Percentiles rank a stretch among this genome's conserved stretches.
Conservation (phyloP, 768 basidiomycete species). For the Kondoa malvinella region DNA sequence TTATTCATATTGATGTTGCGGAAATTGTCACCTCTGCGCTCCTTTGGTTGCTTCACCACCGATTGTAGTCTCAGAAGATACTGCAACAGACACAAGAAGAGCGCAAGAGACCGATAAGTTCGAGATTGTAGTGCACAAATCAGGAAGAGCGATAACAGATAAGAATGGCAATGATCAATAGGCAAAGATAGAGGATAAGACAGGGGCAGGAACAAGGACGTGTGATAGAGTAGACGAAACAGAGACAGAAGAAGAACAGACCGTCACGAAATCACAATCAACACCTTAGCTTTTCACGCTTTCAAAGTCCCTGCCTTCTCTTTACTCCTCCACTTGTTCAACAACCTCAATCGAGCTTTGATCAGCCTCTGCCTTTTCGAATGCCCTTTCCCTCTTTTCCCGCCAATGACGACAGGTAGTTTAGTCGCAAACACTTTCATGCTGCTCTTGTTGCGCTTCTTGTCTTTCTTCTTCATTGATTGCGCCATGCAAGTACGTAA, state of each 20-base stretch:
- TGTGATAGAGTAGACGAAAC: too few species aligned
- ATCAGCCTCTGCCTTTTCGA: not conserved
- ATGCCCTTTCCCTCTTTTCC: not conserved
- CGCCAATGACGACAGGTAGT: not conserved
- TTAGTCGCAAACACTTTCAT: not conserved
- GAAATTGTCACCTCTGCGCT: too few species aligned
- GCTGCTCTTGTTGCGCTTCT: not conserved
- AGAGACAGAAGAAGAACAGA: not conserved
- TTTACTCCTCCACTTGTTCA: not conserved
- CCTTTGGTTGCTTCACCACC: too few species aligned
- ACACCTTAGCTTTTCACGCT: not conserved
- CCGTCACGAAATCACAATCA: not conserved
- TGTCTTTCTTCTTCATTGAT: conserved; percentile 2
- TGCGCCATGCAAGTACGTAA: conserved; percentile 10
- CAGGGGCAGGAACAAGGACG: too few species aligned
- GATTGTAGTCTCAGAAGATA: too few species aligned
- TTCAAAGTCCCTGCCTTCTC: not conserved
- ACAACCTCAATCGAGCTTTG: not conserved
- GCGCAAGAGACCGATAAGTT: too few species aligned
- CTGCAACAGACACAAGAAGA: too few species aligned
- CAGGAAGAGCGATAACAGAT: too few species aligned
- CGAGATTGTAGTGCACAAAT: too few species aligned
- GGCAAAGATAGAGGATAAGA: too few species aligned
- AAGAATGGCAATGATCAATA: too few species aligned
- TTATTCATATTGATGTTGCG: too few species aligned